Evolutionary conservation across 2,329 filamentous ascomycete genomes (phyloP).

Genomic region (Fusarium buharicum): DNA sequence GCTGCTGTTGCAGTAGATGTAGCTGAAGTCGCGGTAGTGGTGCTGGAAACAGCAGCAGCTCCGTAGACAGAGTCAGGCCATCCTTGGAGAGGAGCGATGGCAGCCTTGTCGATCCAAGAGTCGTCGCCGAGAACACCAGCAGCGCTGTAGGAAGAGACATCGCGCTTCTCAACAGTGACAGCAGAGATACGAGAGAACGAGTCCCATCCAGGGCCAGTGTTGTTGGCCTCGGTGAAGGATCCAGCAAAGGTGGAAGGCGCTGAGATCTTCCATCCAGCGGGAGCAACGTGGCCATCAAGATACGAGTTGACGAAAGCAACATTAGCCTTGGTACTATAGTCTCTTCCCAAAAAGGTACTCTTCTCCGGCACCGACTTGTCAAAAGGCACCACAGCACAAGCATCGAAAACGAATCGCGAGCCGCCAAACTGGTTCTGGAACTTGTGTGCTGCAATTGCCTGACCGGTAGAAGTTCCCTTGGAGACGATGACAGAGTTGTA

Average conservation of each 20-base stretch:
- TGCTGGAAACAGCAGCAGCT: not conserved
- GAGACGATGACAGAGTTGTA: slow-evolving; percentile 40
- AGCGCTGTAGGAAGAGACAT: slow-evolving; percentile 63
- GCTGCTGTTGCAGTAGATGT: slow-evolving; percentile 15
- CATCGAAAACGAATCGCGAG: slow-evolving; percentile 56
- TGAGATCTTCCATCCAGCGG: slow-evolving; percentile 44
- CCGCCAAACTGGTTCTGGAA: slow-evolving; percentile 45
- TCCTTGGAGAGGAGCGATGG: slow-evolving; percentile 44
- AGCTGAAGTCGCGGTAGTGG: slow-evolving; percentile 13
- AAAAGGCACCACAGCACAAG: slow-evolving; percentile 50
- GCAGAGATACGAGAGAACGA: slow-evolving; percentile 39
- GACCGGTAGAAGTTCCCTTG: slow-evolving; percentile 27
- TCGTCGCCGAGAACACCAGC: slow-evolving; percentile 50
- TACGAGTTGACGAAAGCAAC: slow-evolving; percentile 48
- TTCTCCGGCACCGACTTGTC: slow-evolving; percentile 40
- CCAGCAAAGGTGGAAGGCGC: slow-evolving; percentile 41
- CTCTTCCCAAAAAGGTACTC: slow-evolving; percentile 45
- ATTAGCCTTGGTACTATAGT: slow-evolving; percentile 41
- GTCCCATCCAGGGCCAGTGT: slow-evolving; percentile 47
- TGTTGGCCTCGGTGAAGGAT: slow-evolving; percentile 48
- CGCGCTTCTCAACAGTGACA: slow-evolving; percentile 42
- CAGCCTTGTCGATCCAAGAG: slow-evolving; percentile 47
- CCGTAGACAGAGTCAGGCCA: slow-evolving; percentile 47
- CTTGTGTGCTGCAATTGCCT: slow-evolving; percentile 45
- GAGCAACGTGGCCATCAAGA: slow-evolving; percentile 43